Conservation (phyloP, 768 basidiomycete genomes). For the Lentinula aciculospora region DNA sequence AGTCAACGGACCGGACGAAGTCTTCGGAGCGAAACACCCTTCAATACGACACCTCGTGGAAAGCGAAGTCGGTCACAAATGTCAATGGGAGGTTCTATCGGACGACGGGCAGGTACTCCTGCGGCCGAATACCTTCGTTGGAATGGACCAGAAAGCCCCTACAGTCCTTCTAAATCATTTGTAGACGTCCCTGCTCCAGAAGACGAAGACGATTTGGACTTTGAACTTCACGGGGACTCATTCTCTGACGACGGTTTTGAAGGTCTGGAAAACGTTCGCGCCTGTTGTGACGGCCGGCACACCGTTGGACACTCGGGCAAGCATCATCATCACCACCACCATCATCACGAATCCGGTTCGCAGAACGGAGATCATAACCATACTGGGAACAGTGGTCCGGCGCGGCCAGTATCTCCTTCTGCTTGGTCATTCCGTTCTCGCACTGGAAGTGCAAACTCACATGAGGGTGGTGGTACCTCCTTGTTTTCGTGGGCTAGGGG, state of each 20-base stretch:
- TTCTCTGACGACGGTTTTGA: slow-evolving; percentile 74
- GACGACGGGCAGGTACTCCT: slow-evolving; percentile 86
- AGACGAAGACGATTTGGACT: slow-evolving; percentile 54
- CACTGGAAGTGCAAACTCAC: slow-evolving; percentile 67
- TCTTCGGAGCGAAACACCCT: slow-evolving; percentile 51
- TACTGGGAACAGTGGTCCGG: slow-evolving; percentile 31
- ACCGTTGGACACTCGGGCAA: slow-evolving; percentile 67
- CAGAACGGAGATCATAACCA: slow-evolving; percentile 39
- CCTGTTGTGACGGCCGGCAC: slow-evolving; percentile 84
- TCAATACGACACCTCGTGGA: slow-evolving; percentile 74
- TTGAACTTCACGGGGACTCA: slow-evolving; percentile 75
- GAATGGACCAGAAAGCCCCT: slow-evolving; percentile 68
- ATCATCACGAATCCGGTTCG: slow-evolving; percentile 41
- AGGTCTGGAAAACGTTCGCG: slow-evolving; percentile 91
- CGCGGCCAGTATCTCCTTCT: slow-evolving; percentile 64
- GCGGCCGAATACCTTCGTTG: slow-evolving; percentile 88
- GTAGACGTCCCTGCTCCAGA: slow-evolving; percentile 37
- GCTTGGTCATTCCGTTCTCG: slow-evolving; percentile 85
- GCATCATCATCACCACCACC: slow-evolving; percentile 55
- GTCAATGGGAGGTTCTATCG: slow-evolving; percentile 65
- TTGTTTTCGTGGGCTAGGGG: slow-evolving; percentile 59
- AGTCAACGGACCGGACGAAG: slow-evolving; percentile 71
- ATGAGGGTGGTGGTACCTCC: slow-evolving; percentile 55
- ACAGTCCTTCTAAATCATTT: slow-evolving; percentile 69
- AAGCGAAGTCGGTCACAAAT: slow-evolving; percentile 76